Conservation (phyloP, 768 basidiomycete species). For the Favolaschia claudopus region DNA sequence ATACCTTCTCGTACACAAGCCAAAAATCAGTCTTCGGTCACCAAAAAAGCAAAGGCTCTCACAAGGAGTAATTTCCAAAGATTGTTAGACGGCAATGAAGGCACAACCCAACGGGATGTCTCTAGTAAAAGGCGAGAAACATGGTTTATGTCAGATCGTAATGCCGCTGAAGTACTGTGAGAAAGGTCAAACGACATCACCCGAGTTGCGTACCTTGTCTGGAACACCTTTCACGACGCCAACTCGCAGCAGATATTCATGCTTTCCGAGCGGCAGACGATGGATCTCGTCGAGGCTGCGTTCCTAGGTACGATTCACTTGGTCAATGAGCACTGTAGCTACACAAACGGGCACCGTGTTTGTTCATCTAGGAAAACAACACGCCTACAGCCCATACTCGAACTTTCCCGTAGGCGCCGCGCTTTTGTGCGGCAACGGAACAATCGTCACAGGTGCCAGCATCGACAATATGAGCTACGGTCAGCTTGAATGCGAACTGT, state of each 20-base stretch:
- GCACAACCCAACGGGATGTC: constrained; percentile 15
- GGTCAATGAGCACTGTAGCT: too few relatives aligned
- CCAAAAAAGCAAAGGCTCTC: constrained; percentile 5
- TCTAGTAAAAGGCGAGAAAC: constrained; percentile 25
- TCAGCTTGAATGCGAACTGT: constrained; percentile 40
- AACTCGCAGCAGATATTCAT: too few relatives aligned
- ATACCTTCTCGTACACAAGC: too few relatives aligned
- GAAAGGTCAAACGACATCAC: neutral
- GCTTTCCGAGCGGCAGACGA: too few relatives aligned
- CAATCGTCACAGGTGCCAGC: constrained; percentile 81
- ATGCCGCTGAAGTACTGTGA: neutral
- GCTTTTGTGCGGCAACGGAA: constrained; percentile 71
- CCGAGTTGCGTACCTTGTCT: constrained; percentile 11
- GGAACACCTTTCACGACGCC: too few relatives aligned
- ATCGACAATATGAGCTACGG: constrained; percentile 94
- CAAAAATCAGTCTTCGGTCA: too few relatives aligned
- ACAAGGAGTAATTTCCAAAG: constrained; percentile 1
- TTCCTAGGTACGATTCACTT: too few relatives aligned
- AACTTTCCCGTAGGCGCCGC: constrained; percentile 95
- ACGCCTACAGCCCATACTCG: constrained; percentile 85
- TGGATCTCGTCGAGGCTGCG: neutral
- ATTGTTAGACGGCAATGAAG: constrained; percentile 3
- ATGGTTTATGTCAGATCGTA: constrained; percentile 14
- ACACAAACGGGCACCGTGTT: too few relatives aligned
- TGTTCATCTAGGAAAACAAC: constrained; percentile 78